Evolutionary conservation across 208 protist genomes (phyloP).

Genomic region (Leishmania tarentolae): DNA sequence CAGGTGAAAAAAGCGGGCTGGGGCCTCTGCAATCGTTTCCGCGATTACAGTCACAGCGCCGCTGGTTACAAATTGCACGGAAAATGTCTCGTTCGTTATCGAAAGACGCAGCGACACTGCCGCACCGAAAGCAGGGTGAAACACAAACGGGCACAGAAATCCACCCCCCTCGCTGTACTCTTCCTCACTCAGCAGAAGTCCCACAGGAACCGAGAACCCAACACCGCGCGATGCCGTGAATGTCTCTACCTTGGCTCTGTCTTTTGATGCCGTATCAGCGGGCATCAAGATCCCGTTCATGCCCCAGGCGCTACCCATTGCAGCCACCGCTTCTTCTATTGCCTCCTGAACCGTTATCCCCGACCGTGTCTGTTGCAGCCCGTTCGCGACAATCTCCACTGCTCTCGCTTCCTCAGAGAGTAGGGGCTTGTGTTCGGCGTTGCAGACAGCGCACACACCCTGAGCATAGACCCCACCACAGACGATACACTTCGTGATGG

Average conservation of each 20-base stretch:
- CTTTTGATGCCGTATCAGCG: constrained; percentile 11
- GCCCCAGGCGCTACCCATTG: constrained; percentile 20
- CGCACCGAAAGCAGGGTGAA: constrained; percentile 37
- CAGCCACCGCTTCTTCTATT: constrained; percentile 18
- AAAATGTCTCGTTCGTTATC: constrained; percentile 20
- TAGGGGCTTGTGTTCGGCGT: constrained; percentile 31
- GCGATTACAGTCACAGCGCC: constrained; percentile 13
- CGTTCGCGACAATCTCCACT: constrained; percentile 36
- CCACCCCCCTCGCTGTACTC: constrained; percentile 28
- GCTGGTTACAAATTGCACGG: constrained; percentile 50
- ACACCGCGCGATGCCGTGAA: constrained; percentile 9
- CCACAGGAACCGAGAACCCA: constrained; percentile 35
- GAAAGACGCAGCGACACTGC: constrained; percentile 48
- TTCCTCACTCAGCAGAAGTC: constrained; percentile 42
- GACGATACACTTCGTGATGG: constrained; percentile 46
- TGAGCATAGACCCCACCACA: constrained; percentile 44
- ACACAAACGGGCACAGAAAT: constrained; percentile 65
- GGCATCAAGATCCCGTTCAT: constrained; percentile 8
- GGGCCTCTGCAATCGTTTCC: background rate
- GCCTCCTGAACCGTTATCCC: constrained; percentile 12
- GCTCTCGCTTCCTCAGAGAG: constrained; percentile 41
- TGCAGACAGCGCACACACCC: constrained; percentile 23
- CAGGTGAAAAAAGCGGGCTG: constrained; percentile 23
- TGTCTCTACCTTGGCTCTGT: constrained; percentile 7
- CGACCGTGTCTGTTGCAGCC: constrained; percentile 7